Evolutionary conservation across 768 basidiomycete species (phyloP).

Genomic region (Cystofilobasidium capitatum): DNA sequence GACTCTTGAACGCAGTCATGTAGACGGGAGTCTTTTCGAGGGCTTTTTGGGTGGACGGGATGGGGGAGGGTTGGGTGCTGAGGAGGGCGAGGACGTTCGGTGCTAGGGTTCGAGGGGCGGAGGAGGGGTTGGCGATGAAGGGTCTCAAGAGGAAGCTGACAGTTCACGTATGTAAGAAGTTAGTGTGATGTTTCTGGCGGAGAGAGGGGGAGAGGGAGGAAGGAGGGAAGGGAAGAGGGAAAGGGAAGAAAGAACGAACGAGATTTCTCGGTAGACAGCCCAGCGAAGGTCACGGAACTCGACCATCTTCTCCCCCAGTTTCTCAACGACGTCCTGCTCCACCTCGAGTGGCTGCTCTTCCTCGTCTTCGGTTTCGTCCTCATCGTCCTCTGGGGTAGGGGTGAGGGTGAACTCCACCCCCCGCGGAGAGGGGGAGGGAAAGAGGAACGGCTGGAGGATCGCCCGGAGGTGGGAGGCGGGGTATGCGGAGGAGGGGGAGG

Average conservation of each 20-base stretch:
- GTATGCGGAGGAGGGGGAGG: constrained; percentile 14
- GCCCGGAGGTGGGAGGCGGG: constrained; percentile 19
- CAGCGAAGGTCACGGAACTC: constrained; percentile 20
- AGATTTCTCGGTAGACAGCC: constrained; percentile 17
- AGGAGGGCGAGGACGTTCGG: constrained; percentile 54
- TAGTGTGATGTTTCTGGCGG: background rate
- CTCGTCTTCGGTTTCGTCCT: constrained; percentile 11
- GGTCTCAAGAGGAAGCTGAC: constrained; percentile 18
- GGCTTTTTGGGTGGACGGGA: constrained; percentile 24
- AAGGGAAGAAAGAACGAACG: background rate
- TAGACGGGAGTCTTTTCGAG: constrained; percentile 22
- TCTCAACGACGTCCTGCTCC: constrained; percentile 22
- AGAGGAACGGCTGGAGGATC: constrained; percentile 18
- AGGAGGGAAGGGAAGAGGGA: background rate
- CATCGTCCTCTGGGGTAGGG: background rate
- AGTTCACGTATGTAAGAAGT: no score
- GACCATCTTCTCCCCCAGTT: constrained; percentile 14
- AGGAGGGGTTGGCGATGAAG: background rate
- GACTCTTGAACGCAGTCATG: constrained; percentile 13
- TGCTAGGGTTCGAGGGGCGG: constrained; percentile 33
- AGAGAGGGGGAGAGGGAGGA: background rate
- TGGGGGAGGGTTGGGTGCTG: constrained; percentile 39
- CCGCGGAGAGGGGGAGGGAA: constrained; percentile 18
- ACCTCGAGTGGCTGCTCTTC: constrained; percentile 1
- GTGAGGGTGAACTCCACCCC: constrained; percentile 13